Conservation (phyloP, 2,329 filamentous ascomycete genomes). For the Aureobasidium sp. region DNA sequence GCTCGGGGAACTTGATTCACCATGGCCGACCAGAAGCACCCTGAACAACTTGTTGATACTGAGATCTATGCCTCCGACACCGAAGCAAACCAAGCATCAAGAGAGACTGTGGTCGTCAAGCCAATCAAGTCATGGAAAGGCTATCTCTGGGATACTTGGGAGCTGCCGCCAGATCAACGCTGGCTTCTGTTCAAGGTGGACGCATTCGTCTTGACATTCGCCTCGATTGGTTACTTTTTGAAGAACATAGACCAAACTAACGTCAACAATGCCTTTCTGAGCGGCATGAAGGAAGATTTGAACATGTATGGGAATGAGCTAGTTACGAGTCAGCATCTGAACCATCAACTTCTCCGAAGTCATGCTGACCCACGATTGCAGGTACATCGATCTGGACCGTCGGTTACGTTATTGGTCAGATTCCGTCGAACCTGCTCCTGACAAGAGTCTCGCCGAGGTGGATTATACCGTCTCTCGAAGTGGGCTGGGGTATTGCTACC, state of each 20-base stretch:
- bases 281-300: slow-evolving; percentile 37
- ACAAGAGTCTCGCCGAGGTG: slow-evolving; percentile 29
- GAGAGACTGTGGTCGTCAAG: neutral
- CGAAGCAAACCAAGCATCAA: neutral
- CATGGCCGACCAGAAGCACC: slow-evolving; percentile 3
- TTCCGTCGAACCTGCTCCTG: slow-evolving; percentile 33
- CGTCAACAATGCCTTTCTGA: slow-evolving; percentile 37
- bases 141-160: slow-evolving; percentile 10
- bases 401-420: slow-evolving; percentile 34
- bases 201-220: slow-evolving; percentile 8
- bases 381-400: slow-evolving; percentile 15
- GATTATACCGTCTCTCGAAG: slow-evolving; percentile 34
- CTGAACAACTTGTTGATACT: neutral
- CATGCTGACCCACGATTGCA: slow-evolving; percentile 25
- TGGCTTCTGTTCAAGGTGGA: slow-evolving; percentile 10
- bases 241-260: slow-evolving; percentile 33
- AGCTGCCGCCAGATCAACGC: slow-evolving; percentile 2
- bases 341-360: too few relatives aligned
- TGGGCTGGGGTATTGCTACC: slow-evolving; percentile 36
- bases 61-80: neutral
- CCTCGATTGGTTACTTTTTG: slow-evolving; percentile 14
- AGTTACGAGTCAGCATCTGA: neutral
- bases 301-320: slow-evolving; percentile 34
- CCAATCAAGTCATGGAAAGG: neutral
- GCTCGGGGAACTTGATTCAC: neutral